Evolutionary conservation across 2,329 filamentous ascomycete genomes (phyloP).

Genomic region (Pseudocercospora eumusae): DNA sequence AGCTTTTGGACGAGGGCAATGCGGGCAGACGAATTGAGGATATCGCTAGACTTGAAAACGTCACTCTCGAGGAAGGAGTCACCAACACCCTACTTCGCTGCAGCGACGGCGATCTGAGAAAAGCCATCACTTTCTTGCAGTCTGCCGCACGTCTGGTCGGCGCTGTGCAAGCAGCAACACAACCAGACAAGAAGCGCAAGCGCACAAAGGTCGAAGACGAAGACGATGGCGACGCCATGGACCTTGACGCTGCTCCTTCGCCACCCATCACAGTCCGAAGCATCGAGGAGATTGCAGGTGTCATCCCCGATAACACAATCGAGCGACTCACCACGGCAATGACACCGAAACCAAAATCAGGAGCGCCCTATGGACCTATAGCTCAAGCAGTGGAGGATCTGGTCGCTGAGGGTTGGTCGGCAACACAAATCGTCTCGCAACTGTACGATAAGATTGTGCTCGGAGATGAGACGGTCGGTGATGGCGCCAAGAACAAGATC

Average conservation of each 20-base stretch:
- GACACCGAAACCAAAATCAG: conserved; percentile 61
- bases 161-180: conserved; percentile 46
- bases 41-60: conserved; percentile 78
- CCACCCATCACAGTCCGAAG: conserved; percentile 69
- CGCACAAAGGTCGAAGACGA: conserved; percentile 63
- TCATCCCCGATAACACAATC: conserved; percentile 78
- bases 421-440: conserved; percentile 80
- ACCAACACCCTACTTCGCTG: conserved; percentile 81
- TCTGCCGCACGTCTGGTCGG: conserved; percentile 88
- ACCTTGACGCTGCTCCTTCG: conserved; percentile 42
- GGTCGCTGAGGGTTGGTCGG: conserved; percentile 96
- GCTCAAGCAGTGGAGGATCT: conserved; percentile 82
- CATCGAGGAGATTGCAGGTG: conserved; percentile 93
- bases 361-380: conserved; percentile 66
- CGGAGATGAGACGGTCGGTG: conserved; percentile 79
- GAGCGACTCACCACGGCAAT: conserved; percentile 71
- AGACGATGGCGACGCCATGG: conserved; percentile 60
- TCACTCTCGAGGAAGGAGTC: conserved; percentile 74
- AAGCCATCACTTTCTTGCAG: conserved; percentile 94
- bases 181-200: conserved; percentile 41
- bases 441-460: conserved; percentile 76
- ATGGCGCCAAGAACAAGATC: conserved; percentile 87
- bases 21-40: conserved; percentile 75
- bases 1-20: conserved; percentile 85
- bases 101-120: conserved; percentile 90